Conservation (phyloP, 2,329 filamentous ascomycete species). For the Cordyceps sp. region DNA sequence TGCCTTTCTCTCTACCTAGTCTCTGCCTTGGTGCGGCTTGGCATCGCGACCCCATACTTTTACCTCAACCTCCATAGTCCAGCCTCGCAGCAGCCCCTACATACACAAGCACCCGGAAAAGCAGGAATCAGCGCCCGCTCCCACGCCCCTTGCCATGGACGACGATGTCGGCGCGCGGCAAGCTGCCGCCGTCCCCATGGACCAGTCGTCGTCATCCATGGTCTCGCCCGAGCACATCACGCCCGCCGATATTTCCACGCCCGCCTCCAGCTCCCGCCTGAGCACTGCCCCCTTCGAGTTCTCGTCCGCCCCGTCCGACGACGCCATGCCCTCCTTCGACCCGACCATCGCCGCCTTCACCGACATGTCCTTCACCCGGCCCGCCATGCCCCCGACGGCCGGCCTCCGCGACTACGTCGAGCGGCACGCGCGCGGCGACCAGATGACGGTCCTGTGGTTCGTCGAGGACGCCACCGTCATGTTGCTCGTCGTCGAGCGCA, state of each 20-base stretch:
- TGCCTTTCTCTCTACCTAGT: no score
- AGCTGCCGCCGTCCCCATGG: not conserved
- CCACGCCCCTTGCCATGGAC: not conserved
- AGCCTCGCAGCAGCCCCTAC: not conserved
- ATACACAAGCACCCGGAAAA: not conserved
- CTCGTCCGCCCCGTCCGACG: slow-evolving; percentile 10
- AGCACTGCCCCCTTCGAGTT: slow-evolving; percentile 5
- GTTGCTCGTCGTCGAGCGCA: slow-evolving; percentile 16
- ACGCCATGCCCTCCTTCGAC: slow-evolving; percentile 12
- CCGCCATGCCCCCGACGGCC: slow-evolving; percentile 9
- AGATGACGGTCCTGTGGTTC: slow-evolving; percentile 20
- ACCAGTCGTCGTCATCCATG: slow-evolving; percentile 1
- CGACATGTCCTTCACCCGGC: slow-evolving; percentile 16
- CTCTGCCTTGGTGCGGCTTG: not conserved
- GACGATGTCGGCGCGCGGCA: not conserved
- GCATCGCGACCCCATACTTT: not conserved
- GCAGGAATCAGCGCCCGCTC: not conserved
- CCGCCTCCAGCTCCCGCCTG: slow-evolving; percentile 1
- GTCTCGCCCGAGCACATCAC: not conserved
- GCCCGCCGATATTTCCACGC: slow-evolving; percentile 2
- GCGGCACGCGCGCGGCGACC: slow-evolving; percentile 15
- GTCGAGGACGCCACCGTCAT: slow-evolving; percentile 16
- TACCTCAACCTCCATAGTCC: not conserved
- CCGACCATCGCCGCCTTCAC: slow-evolving; percentile 12
- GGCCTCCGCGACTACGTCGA: slow-evolving; percentile 12